These are phyloP conservation scores for Arthrobotrys megalospora DNA, from an alignment of 2,329 filamentous ascomycete species.

Conservation along the genomic window DNA sequence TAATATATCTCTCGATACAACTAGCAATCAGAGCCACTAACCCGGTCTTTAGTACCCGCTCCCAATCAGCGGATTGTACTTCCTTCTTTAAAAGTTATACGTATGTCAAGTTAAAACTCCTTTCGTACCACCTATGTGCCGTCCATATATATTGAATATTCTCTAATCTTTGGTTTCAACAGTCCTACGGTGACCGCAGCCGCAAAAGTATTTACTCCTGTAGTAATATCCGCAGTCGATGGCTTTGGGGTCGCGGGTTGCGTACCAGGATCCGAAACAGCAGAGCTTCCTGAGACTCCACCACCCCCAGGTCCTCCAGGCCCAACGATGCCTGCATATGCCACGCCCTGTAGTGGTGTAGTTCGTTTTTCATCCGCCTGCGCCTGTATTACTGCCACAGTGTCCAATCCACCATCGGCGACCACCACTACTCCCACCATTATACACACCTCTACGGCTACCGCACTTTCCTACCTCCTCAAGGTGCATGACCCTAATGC, in stretches of 20 bases:
- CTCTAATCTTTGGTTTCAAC: background rate
- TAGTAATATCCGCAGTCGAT: background rate
- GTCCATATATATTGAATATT: background rate
- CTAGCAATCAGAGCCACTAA: conserved; percentile 1
- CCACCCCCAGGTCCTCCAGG: background rate
- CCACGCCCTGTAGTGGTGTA: background rate
- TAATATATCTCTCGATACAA: background rate
- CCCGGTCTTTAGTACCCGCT: background rate
- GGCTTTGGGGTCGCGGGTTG: background rate
- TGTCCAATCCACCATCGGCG: background rate
- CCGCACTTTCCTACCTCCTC: background rate
- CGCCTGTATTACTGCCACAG: background rate
- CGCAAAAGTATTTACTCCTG: background rate
- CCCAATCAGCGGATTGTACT: conserved; percentile 2
- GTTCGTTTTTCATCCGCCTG: background rate
- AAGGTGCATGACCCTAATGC: background rate
- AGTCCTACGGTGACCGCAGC: background rate
- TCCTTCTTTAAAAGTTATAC: background rate
- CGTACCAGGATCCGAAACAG: no score
- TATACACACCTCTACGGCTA: background rate
- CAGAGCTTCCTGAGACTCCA: no score
- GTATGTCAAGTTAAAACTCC: background rate
- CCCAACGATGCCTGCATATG: background rate
- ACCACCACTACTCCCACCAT: background rate
- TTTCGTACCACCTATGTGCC: background rate